Base-by-base conservation (phyloP, 805 yeast genomes). In the Yueomyces sinensis region DNA sequence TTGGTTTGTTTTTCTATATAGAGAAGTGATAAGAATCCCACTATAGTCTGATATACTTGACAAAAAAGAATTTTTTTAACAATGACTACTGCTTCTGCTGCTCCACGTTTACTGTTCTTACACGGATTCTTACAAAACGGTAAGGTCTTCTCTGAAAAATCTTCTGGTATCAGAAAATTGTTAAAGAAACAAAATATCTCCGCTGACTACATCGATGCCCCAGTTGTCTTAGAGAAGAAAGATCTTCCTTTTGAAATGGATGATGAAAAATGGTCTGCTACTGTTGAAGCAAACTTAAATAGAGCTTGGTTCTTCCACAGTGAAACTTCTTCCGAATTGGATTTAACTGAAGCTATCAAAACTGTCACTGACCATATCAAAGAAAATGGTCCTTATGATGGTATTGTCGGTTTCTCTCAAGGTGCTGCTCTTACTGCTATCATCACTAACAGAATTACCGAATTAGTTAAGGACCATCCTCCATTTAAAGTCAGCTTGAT, bases 101-200 rank as follows among this genome's bases (percentile, higher is more conserved):
- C 27, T 19, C 49, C 54, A 32, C 76, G 75, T 45, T 65, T 89
- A 19, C 63, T 89, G n/a, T 89, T 91, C 57, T 62, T 91, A 20
- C 98, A 89, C 44, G 97, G 98, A 0, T 86, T 76, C 56, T 74
- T 87, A 13, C 95, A 89, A 63, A 79, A 76, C 41, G 89, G 89
- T 5, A 68, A 78, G 29, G 67, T 78, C 13, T 89, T 89, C 59
- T 79, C 93, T 36, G 82, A 80, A 45, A 89, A 91, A 56, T 77
- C 95, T 0, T 76, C 94, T 2, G 96, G 94, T 3, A 67, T 89
- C 19, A 68, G 97, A 42, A 89, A 91, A 48, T 69, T 75, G 30
- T 61, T 91, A 39, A 68, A 72, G 49, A 63, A 63, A 40, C 63
- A 71, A 24, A 76, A 82, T 32, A 72, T 76, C 45, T 83, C 80